These are phyloP conservation scores for California macrophylla DNA, from an alignment of 441 rosid genomes.

Conservation along the genomic window DNA sequence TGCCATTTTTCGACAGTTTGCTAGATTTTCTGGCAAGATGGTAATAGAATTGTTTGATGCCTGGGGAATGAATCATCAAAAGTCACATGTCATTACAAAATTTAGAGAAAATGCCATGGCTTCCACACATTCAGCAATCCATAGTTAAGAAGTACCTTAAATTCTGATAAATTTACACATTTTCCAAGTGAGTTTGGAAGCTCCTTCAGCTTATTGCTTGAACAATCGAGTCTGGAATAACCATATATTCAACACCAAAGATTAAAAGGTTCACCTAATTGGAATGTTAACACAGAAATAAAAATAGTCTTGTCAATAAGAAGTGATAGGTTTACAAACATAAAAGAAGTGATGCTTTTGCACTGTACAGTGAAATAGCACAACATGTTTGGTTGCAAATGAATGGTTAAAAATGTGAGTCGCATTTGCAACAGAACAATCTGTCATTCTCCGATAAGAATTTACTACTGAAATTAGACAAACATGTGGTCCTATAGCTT, in stretches of 20 bases:
- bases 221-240: constrained; percentile 70
- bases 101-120: neutral
- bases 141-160: constrained; percentile 49
- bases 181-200: constrained; percentile 67
- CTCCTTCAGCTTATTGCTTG: constrained; percentile 61
- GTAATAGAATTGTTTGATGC: constrained; percentile 62
- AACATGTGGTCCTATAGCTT: neutral
- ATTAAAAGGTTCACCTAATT: neutral
- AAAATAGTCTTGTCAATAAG: neutral
- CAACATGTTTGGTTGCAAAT: neutral
- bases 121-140: neutral
- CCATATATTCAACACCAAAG: constrained; percentile 17
- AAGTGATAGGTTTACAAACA: neutral
- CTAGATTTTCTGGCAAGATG: constrained; percentile 63
- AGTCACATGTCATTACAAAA: constrained; percentile 2
- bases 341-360: neutral
- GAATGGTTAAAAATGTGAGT: neutral
- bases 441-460: neutral
- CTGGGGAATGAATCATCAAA: constrained; percentile 25
- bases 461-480: neutral
- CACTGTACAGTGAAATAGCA: neutral
- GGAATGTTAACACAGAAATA: neutral
- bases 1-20: constrained; percentile 52
- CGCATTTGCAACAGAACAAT: neutral
- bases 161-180: constrained; percentile 61